Evolutionary conservation across 441 rosid genomes (phyloP), one percentile per base, ranked within the genome.

Genomic region (Adansonia madagascariensis): DNA sequence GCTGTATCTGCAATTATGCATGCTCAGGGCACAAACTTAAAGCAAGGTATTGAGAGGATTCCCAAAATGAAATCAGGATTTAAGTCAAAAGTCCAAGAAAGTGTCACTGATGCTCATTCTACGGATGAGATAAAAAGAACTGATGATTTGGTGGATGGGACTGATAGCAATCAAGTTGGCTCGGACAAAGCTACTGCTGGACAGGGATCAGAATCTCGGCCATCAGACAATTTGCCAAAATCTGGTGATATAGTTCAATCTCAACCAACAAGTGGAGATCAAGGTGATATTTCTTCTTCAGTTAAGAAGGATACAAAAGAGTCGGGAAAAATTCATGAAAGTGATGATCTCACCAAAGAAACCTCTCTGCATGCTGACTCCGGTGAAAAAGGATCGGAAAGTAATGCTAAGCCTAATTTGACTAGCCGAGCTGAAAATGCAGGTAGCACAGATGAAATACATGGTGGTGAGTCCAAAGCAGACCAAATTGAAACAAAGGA

Each of bases 1-100:
- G 80, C 98, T 63, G 89, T 89, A 50, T 87, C 95, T 55, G 91
- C 85, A 76, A 84, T 97, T 79, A 66, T 94, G 89, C 83, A 81
- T 17, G 81, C 93, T 78, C 89, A 86, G 78, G 84, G 88, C 39
- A 75, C 79, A 65, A 91, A 82, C 80, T 75, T 92, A 68, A 93
- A 91, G 52, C 85, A 80, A 52, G 85, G 80, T 69, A 78, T 81
- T 2, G 78, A 70, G 79, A 85, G 82, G 62, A 78, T 82, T 81
- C 85, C 90, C 79, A 85, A 68, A 64, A 71, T 85, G 15, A 59
- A 88, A 76, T 62, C 86, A 53, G 86, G 77, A 47, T n/a, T 71
- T 44, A 82, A 79, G 77, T 75, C 88, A 82, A 84, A 83, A 73
- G 39, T 57, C 50, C 90, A 79, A 78, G 92, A 88, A 83, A 80